Evolutionary conservation across 1,284 basidiomycete species (phyloP).

Genomic region (Cryptococcus hybrid): DNA sequence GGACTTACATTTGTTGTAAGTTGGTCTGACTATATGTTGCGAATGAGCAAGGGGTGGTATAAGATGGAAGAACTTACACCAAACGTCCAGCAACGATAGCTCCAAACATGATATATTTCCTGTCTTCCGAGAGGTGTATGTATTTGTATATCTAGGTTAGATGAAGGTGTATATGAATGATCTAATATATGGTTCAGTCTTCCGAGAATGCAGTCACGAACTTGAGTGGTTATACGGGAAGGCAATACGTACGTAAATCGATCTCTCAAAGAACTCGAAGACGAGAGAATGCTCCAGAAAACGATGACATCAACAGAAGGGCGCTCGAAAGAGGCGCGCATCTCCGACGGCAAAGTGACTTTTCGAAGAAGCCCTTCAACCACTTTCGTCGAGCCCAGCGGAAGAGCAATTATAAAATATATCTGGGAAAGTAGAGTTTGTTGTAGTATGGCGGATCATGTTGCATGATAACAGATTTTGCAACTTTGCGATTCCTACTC

Average conservation of each 20-base stretch:
- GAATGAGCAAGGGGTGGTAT: background rate
- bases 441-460: no score
- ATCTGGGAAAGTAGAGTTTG: no score
- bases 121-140: no score
- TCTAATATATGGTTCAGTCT: background rate
- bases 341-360: no score
- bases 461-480: no score
- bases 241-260: background rate
- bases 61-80: slow-evolving; percentile 32
- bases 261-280: background rate
- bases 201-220: background rate
- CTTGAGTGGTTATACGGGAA: background rate
- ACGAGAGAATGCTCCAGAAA: background rate
- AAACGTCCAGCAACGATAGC: slow-evolving; percentile 49
- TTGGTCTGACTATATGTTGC: slow-evolving; percentile 44
- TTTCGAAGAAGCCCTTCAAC: no score
- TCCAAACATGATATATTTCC: slow-evolving; percentile 40
- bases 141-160: no score
- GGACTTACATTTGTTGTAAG: slow-evolving; percentile 46
- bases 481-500: no score
- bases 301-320: background rate
- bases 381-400: no score
- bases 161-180: background rate
- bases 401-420: no score
- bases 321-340: no score